These are phyloP conservation scores for Auricularia auricula-judae DNA, from an alignment of 768 basidiomycete species.

Conservation along the genomic window DNA sequence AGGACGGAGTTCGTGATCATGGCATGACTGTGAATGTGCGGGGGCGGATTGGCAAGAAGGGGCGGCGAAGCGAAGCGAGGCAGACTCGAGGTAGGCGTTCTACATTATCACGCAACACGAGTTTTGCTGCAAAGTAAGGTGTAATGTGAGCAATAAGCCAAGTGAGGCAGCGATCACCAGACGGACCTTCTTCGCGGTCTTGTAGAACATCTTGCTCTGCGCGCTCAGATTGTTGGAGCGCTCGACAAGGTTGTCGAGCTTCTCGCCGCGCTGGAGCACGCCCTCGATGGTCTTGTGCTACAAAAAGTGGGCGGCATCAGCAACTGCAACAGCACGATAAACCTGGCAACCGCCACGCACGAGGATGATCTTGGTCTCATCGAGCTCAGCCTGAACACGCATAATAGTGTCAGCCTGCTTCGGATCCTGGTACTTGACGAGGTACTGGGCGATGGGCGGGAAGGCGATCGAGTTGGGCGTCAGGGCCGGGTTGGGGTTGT, in stretches of 20 bases:
- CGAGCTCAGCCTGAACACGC: slow-evolving; percentile 94
- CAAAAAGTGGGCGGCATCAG: too few relatives aligned
- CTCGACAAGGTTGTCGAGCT: slow-evolving; percentile 90
- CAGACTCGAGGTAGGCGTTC: too few relatives aligned
- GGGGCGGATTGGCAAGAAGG: too few relatives aligned
- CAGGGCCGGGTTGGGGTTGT: slow-evolving; percentile 17
- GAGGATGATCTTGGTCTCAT: slow-evolving; percentile 97
- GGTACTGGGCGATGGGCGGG: slow-evolving; percentile 62
- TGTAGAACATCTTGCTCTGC: slow-evolving; percentile 98
- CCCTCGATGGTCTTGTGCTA: slow-evolving; percentile 96
- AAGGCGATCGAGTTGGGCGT: slow-evolving; percentile 63
- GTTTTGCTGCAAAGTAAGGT: slow-evolving; percentile 57
- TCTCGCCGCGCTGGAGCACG: slow-evolving; percentile 91
- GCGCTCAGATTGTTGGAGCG: slow-evolving; percentile 78
- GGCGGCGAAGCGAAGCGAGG: too few relatives aligned
- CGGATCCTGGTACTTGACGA: slow-evolving; percentile 94
- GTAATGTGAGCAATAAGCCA: too few relatives aligned
- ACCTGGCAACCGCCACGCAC: too few relatives aligned
- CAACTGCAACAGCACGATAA: too few relatives aligned
- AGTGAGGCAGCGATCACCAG: not conserved
- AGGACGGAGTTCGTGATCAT: too few relatives aligned
- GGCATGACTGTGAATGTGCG: too few relatives aligned
- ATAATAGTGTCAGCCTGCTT: slow-evolving; percentile 95
- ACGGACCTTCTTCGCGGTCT: slow-evolving; percentile 95
- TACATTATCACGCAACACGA: slow-evolving; percentile 67